A percentile compares a stretch with the other conserved stretches of the same genome.
These are phyloP conservation scores for Nakaseomyces sp. DNA, from an alignment of 1,139 yeast genomes.

Conservation along the genomic window DNA sequence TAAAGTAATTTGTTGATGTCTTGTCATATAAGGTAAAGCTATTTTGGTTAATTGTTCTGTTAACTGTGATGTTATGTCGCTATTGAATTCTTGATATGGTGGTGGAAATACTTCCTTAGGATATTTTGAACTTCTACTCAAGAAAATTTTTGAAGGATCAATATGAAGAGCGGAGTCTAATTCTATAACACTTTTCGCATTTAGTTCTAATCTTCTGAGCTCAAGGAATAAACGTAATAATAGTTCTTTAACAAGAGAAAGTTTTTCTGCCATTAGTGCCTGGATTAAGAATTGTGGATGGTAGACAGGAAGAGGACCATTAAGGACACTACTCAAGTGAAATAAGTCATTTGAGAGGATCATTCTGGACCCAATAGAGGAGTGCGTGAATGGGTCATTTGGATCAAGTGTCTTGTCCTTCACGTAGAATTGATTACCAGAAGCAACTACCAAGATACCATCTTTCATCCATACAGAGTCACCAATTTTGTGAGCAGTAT, in stretches of 20 bases:
- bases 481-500: conserved; percentile 74
- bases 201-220: conserved; percentile 44
- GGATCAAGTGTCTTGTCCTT: conserved; percentile 64
- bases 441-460: conserved; percentile 72
- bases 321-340: conserved; percentile 62
- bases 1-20: conserved; percentile 86
- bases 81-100: conserved; percentile 39
- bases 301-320: conserved; percentile 83
- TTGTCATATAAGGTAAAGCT: conserved; percentile 70
- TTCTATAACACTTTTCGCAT: conserved; percentile 29
- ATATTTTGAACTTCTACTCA: conserved; percentile 19
- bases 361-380: conserved; percentile 40
- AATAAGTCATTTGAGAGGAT: conserved; percentile 46
- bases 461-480: conserved; percentile 80
- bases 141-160: conserved; percentile 28
- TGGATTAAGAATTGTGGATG: conserved; percentile 89
- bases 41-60: conserved; percentile 53
- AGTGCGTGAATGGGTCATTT: conserved; percentile 41
- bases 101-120: conserved; percentile 30
- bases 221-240: conserved; percentile 44
- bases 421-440: conserved; percentile 82
- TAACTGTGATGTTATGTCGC: conserved; percentile 42
- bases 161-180: conserved; percentile 36
- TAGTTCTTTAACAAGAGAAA: conserved; percentile 48
- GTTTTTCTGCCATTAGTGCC: conserved; percentile 55